Base-by-base conservation (phyloP, 345 rosid species). In the Chamaenerion angustifolium region DNA sequence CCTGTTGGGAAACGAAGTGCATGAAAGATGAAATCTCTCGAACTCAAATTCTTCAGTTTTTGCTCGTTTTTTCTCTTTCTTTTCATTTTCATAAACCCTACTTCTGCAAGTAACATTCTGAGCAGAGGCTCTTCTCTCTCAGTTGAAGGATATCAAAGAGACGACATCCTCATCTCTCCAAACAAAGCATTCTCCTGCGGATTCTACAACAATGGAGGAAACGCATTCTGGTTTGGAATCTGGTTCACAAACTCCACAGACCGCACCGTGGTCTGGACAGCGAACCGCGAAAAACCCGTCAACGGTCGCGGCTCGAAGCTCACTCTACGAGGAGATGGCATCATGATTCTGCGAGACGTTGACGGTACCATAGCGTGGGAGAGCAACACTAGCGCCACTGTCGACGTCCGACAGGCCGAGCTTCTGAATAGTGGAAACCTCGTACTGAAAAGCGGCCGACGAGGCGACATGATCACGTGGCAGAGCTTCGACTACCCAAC, bases 401-500 rank as follows among this genome's bases (percentile, higher is more conserved):
- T 31, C 2, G 18, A 27, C 17, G 71, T 31, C 25, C 11, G 6
- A 10, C 49, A 10, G n/a, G 76, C 69, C 3, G 67, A 68, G 69
- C 72, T 77, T 62, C 51, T 71, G 40, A 56, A 72, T 23, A 49
- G 52, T 11, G 78, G 81, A 8, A 76, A 72, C 40, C 75, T 76
- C 11, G 71, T 72, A 11, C 43, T 76, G 11, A 64, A 3, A 45
- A 21, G 51, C 49, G 25, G 25, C 42, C 52, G 1, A 4, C 21
- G 4, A 50, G 23, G n/a, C 56, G 50, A 31, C 8, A 7, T 31
- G 14, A 49, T 66, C 52, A 45, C 72, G 6, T 71, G 77, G 77
- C 72, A 71, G 46, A 68, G 76, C 74, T 71, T 71, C 43, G 78
- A 76, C 55, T 66, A 43, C 51, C 81, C 81, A 4, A 66, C 72